A percentile compares a stretch with the other conserved stretches of the same genome.
Conservation (phyloP, 257 asterid species). For the Solanum bulbocastanum region DNA sequence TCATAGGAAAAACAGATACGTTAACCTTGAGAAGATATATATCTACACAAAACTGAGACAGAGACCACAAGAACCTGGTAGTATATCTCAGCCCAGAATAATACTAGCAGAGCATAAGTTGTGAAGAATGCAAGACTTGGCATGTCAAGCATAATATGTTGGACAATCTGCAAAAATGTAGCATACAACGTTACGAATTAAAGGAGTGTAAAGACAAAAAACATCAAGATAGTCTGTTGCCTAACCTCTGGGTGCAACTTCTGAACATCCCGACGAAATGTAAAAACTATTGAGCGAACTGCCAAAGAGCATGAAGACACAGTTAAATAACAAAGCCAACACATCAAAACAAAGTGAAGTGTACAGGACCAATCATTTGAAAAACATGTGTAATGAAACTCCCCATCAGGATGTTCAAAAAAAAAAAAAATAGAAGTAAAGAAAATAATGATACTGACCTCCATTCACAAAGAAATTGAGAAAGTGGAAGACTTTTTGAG, state of each 20-base stretch:
- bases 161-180: conserved; percentile 51
- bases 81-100: conserved; percentile 98
- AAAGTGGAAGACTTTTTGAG: conserved; percentile 95
- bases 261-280: conserved; percentile 66
- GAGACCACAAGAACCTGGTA: conserved; percentile 55
- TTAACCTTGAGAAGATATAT: neutral
- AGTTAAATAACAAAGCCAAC: neutral
- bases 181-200: neutral
- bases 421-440: too few species aligned
- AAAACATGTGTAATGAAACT: neutral
- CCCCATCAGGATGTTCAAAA: neutral
- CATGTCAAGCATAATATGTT: conserved; percentile 84
- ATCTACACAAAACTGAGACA: neutral
- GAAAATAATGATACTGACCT: conserved; percentile 31
- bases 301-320: conserved; percentile 5
- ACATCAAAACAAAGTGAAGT: neutral
- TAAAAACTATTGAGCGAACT: conserved; percentile 77
- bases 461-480: conserved; percentile 92
- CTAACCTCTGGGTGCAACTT: conserved; percentile 74
- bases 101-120: conserved; percentile 78
- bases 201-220: neutral
- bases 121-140: conserved; percentile 98
- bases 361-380: neutral
- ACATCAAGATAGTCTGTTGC: neutral
- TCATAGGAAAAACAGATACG: neutral